These are phyloP conservation scores for Trichophyton rubrum DNA, from an alignment of 2,329 filamentous ascomycete species.

Conservation along the genomic window DNA sequence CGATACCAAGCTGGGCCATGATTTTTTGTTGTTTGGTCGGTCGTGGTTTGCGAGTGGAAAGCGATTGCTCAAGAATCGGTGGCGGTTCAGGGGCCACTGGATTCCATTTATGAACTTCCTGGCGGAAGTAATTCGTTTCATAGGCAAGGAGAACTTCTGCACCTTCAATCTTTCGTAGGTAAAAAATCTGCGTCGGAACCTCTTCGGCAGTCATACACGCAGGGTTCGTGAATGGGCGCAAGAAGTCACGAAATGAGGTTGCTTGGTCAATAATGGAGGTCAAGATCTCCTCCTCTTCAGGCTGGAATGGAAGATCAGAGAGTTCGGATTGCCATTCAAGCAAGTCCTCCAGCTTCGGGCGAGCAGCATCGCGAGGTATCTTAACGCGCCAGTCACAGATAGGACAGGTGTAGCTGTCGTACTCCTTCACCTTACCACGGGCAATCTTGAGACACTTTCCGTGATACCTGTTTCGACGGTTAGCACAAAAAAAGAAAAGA, in stretches of 20 bases:
- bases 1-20: slow-evolving; percentile 74
- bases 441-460: slow-evolving; percentile 97
- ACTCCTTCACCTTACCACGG: slow-evolving; percentile 92
- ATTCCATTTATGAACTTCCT: slow-evolving; percentile 89
- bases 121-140: slow-evolving; percentile 96
- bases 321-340: slow-evolving; percentile 76
- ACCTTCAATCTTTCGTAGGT: slow-evolving; percentile 91
- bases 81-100: slow-evolving; percentile 78
- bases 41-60: slow-evolving; percentile 86
- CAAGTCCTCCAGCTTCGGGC: slow-evolving; percentile 87
- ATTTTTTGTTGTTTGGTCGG: slow-evolving; percentile 96
- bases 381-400: slow-evolving; percentile 97
- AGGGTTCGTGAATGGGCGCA: slow-evolving; percentile 68
- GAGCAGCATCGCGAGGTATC: slow-evolving; percentile 89
- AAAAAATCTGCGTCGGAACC: slow-evolving; percentile 82
- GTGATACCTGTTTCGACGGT: slow-evolving; percentile 57
- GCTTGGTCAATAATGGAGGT: slow-evolving; percentile 79
- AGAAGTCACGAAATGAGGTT: slow-evolving; percentile 68
- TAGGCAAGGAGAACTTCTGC: slow-evolving; percentile 82
- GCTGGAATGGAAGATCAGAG: slow-evolving; percentile 70
- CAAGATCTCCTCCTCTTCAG: slow-evolving; percentile 81
- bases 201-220: slow-evolving; percentile 72
- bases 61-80: slow-evolving; percentile 71
- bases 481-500: not conserved
- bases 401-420: slow-evolving; percentile 95